Evolutionary conservation across 2,329 filamentous ascomycete genomes (phyloP).

Genomic region (Samsoniella hepiali): DNA sequence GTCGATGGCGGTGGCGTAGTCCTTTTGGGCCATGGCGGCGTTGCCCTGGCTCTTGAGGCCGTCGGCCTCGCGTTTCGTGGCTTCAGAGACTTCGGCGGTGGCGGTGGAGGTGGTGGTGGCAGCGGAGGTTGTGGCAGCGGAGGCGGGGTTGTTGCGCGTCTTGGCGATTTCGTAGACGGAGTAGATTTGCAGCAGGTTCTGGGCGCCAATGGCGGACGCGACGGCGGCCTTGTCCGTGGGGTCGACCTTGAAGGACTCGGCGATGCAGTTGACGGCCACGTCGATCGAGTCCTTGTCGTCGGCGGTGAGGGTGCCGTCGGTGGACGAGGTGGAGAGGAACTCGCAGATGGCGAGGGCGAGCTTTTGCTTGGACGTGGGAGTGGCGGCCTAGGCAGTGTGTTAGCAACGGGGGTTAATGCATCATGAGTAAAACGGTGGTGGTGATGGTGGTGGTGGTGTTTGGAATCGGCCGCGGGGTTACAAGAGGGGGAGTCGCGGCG

Average conservation of each 20-base stretch:
- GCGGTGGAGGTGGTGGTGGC: constrained; percentile 40
- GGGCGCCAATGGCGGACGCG: constrained; percentile 73
- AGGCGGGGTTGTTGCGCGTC: constrained; percentile 42
- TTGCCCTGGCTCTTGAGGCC: constrained; percentile 87
- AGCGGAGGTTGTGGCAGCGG: constrained; percentile 37
- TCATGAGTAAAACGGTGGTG: too few species aligned
- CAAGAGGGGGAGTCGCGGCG: background rate
- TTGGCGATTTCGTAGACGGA: constrained; percentile 94
- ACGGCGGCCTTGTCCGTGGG: constrained; percentile 70
- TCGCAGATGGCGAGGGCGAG: constrained; percentile 96
- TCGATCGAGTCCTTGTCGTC: constrained; percentile 95
- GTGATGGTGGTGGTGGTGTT: too few species aligned
- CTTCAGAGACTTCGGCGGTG: constrained; percentile 43
- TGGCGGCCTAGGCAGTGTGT: constrained; percentile 24
- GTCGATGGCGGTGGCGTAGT: constrained; percentile 78
- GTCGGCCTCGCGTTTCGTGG: constrained; percentile 77
- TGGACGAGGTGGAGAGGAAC: constrained; percentile 80
- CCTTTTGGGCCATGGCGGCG: constrained; percentile 90
- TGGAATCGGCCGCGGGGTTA: background rate
- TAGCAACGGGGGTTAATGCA: background rate
- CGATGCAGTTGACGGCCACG: constrained; percentile 89
- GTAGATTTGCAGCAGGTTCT: constrained; percentile 89
- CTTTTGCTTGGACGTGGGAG: constrained; percentile 65
- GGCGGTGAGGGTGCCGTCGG: constrained; percentile 80
- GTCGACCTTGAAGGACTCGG: constrained; percentile 93